Conservation (phyloP, 2,329 filamentous ascomycete species). For the Botrytis porri region DNA sequence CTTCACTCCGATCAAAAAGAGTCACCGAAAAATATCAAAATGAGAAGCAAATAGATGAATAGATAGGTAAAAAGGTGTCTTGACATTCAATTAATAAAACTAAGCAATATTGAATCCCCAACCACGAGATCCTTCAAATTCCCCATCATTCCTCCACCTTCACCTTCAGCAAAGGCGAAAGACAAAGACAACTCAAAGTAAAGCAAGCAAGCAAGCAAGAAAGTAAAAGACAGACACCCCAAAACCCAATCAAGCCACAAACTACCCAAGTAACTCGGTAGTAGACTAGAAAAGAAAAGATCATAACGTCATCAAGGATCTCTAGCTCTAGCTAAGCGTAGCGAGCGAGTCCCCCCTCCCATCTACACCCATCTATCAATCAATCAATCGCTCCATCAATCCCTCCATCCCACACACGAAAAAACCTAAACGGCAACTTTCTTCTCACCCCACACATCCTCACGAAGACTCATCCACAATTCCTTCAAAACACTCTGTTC, state of each 20-base stretch:
- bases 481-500: constrained; percentile 50
- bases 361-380: background rate
- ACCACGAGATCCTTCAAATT: background rate
- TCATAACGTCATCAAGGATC: constrained; percentile 4
- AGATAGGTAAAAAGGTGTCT: background rate
- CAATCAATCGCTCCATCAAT: background rate
- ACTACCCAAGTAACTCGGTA: background rate
- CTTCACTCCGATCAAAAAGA: rapidly evolving
- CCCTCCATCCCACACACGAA: background rate
- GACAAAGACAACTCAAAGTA: background rate
- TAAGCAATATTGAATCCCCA: background rate
- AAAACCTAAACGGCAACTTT: constrained; percentile 6
- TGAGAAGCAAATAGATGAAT: background rate
- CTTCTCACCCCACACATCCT: constrained; percentile 44
- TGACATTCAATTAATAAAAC: background rate
- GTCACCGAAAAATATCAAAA: background rate
- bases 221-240: background rate
- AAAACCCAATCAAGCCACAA: background rate
- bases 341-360: background rate
- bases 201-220: background rate
- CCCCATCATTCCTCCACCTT: background rate
- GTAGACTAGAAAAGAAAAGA: background rate
- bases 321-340: constrained; percentile 12
- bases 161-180: background rate
- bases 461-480: constrained; percentile 56